Base-by-base conservation (phyloP, 768 basidiomycete species). In the Lactarius trivialis region DNA sequence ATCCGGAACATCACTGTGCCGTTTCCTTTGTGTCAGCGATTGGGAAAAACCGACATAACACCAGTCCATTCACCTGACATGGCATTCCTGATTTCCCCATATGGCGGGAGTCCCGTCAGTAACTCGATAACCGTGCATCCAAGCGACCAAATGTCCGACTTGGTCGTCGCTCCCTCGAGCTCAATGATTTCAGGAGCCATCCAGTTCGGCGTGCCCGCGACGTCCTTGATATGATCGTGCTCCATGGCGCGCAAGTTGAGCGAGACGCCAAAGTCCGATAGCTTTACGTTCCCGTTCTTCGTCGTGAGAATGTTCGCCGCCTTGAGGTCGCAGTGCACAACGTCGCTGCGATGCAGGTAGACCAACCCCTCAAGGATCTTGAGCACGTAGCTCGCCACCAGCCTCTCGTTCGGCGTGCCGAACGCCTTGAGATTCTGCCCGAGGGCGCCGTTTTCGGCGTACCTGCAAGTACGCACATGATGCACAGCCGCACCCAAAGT, bases 161-260 rank as follows among this genome's bases (percentile, higher is more conserved):
- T 93, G 0, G 88, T 80, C n/a, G 91, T 88, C 9, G 95, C 91
- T 3, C 95, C 95, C 72, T 93, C 89, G 58, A 98, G 82, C 71
- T 93, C 88, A 65, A 99, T 98, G 55, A 98, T 91, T 74, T 99
- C 96, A 3, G 96, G 96, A 9, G 95, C 95, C 94, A 98, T 98
- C 96, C 96, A 99, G 70, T 98, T 96, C 15, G 96, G 96, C 15
- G 96, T 99, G 11, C 96, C 96, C 7, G 90, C 88, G 28, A 93
- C 89, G 68, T 89, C 89, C 71, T 90, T 87, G 67, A n/a, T n/a
- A n/a, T n/a, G n/a, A n/a, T n/a, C n/a, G n/a, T n/a, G 81, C 68
- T 88, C 89, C 82, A 98, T 85, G 0, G 93, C 93, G 53, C 91
- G 85, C 69, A 98, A 81, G 73, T 97, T 97, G 65, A 98, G 85